Evolutionary conservation across 345 rosid genomes (phyloP), one percentile per base, ranked within the genome.

Genomic region (Corchorus capsularis): DNA sequence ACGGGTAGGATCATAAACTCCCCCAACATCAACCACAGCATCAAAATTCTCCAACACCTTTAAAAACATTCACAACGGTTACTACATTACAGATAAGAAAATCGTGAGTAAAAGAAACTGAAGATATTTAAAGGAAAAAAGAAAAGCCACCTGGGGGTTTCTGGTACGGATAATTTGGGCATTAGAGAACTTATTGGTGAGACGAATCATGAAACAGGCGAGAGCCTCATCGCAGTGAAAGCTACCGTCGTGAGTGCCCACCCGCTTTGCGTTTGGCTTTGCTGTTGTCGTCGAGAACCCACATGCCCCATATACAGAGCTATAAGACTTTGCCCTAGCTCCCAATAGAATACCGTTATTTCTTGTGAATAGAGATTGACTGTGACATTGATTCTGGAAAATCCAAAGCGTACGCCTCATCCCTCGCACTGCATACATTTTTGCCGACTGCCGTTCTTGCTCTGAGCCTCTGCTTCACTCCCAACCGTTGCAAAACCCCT

Each of bases 171-270:
- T 76, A 74, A 93, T 90, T 4, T 89, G 89, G 13, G 97, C 97
- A 71, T 82, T 55, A 72, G 80, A 86, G 93, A 87, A 93, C 82
- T 86, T 90, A 37, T 45, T 22, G 76, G 97, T 87, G 79, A 90
- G 98, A 85, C 92, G 96, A 83, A 93, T 84, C 88, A 94, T 90
- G 88, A 90, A 93, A 82, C 98, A 93, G 81, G 94, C 98, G 75
- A 94, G 93, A 70, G 97, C 90, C 80, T 93, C 95, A 74, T 94
- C 97, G 84, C 94, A 94, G 74, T 94, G 94, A 85, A 94, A 93
- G 74, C 90, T 89, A 52, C 98, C 98, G 76, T 90, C 86, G 78
- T 91, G 97, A 56, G 98, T 93, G 17, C 97, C 97, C 6, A 93
- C 89, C 63, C 86, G 94, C 90, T 89, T 94, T 39, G 43, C 43